Evolutionary conservation across 148 eudicot species (phyloP).

Genomic region (Amaranthus palmeri): DNA sequence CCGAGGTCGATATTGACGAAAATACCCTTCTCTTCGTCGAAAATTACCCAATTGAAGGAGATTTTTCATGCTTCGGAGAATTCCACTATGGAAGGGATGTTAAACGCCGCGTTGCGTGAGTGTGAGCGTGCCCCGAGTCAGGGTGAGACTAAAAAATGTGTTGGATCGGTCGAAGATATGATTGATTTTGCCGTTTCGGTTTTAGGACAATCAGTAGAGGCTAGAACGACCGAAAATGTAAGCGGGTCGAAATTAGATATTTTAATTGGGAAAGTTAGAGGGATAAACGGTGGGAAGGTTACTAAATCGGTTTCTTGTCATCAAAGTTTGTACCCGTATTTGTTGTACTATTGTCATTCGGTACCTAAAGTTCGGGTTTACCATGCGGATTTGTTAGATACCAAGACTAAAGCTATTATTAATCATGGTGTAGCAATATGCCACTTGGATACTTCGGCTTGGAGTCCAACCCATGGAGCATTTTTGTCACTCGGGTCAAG

Average conservation of each 20-base stretch:
- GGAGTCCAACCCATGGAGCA: constrained; percentile 85
- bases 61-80: constrained; percentile 66
- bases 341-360: constrained; percentile 81
- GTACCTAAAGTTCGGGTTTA: constrained; percentile 86
- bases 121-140: constrained; percentile 68
- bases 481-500: constrained; percentile 66
- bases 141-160: constrained; percentile 76
- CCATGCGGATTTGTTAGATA: constrained; percentile 71
- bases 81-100: constrained; percentile 50
- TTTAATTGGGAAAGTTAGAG: constrained; percentile 54
- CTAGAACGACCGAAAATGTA: constrained; percentile 51
- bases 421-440: constrained; percentile 85
- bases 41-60: constrained; percentile 35
- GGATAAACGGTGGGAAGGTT: constrained; percentile 73
- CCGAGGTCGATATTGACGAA: constrained; percentile 53
- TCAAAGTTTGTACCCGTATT: constrained; percentile 71
- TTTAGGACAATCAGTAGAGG: constrained; percentile 48
- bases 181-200: constrained; percentile 69
- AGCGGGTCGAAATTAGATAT: constrained; percentile 44
- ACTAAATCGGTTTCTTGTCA: constrained; percentile 79
- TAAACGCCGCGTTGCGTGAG: constrained; percentile 45
- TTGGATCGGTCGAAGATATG: constrained; percentile 78
- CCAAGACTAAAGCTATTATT: constrained; percentile 44
- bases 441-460: constrained; percentile 72
- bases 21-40: constrained; percentile 59